Evolutionary conservation across 2,329 filamentous ascomycete species (phyloP).

Genomic region (Fusarium sp.): DNA sequence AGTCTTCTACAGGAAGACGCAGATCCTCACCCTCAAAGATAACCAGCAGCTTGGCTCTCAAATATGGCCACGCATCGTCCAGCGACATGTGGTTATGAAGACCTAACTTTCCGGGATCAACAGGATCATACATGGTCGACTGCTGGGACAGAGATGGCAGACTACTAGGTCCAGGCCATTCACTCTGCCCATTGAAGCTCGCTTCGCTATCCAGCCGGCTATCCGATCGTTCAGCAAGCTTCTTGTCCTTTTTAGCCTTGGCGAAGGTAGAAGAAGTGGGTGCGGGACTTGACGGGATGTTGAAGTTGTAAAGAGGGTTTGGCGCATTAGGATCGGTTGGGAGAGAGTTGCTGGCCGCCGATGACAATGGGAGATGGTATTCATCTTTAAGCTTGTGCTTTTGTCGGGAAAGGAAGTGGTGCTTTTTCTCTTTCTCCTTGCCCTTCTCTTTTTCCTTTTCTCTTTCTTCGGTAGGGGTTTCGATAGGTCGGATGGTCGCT

Average conservation of each 20-base stretch:
- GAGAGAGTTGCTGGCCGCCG: slow-evolving; percentile 80
- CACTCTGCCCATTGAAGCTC: slow-evolving; percentile 54
- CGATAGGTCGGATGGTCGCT: slow-evolving; percentile 77
- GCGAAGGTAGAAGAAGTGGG: slow-evolving; percentile 75
- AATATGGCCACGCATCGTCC: slow-evolving; percentile 85
- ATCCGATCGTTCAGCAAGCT: slow-evolving; percentile 74
- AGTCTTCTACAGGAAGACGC: slow-evolving; percentile 83
- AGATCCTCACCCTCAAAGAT: slow-evolving; percentile 87
- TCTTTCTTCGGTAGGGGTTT: slow-evolving; percentile 61
- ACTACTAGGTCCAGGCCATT: slow-evolving; percentile 68
- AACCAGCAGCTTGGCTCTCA: slow-evolving; percentile 80
- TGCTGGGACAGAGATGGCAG: slow-evolving; percentile 59
- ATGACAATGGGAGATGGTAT: slow-evolving; percentile 77
- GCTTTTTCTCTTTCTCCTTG: slow-evolving; percentile 81
- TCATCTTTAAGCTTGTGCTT: slow-evolving; percentile 85
- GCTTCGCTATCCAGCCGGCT: slow-evolving; percentile 66
- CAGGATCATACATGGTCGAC: slow-evolving; percentile 63
- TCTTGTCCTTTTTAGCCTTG: slow-evolving; percentile 89
- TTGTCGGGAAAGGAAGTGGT: slow-evolving; percentile 82
- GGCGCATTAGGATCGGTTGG: slow-evolving; percentile 81
- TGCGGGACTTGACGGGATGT: slow-evolving; percentile 77
- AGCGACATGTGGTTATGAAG: slow-evolving; percentile 76
- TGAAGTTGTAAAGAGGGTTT: slow-evolving; percentile 83
- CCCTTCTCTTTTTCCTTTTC: slow-evolving; percentile 57
- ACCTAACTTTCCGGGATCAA: slow-evolving; percentile 66